Evolutionary conservation across 2,329 filamentous ascomycete species (phyloP).

Genomic region (Penicillium psychrosexuale): DNA sequence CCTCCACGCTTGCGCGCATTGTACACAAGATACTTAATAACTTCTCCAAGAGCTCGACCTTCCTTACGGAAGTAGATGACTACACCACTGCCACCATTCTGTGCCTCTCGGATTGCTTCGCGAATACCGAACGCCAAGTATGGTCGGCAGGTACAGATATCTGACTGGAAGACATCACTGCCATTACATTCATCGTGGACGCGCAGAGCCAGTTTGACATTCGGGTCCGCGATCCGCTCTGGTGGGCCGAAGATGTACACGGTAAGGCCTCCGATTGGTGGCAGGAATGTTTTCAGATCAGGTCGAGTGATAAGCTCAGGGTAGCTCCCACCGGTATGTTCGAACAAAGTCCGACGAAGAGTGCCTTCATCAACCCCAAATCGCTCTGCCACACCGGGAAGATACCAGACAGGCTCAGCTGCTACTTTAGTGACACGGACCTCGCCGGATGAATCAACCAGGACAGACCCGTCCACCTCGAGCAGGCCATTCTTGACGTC

Average conservation of each 20-base stretch:
- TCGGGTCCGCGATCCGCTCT: slow-evolving; percentile 86
- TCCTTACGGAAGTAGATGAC: slow-evolving; percentile 99
- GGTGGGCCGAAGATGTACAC: slow-evolving; percentile 97
- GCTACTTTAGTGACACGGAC: slow-evolving; percentile 94
- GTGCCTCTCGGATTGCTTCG: slow-evolving; percentile 94
- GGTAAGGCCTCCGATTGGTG: slow-evolving; percentile 90
- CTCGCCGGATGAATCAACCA: slow-evolving; percentile 80
- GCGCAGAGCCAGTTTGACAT: slow-evolving; percentile 73
- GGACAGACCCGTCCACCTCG: slow-evolving; percentile 79
- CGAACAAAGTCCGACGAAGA: slow-evolving; percentile 82
- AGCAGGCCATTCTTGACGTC: slow-evolving; percentile 78
- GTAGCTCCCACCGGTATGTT: slow-evolving; percentile 93
- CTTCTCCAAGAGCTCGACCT: slow-evolving; percentile 88
- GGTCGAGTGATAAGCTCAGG: slow-evolving; percentile 92
- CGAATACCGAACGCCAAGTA: slow-evolving; percentile 97
- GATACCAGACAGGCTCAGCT: slow-evolving; percentile 89
- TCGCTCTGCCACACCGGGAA: slow-evolving; percentile 82
- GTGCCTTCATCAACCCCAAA: slow-evolving; percentile 90
- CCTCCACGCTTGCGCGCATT: slow-evolving; percentile 48
- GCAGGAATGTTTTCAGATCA: slow-evolving; percentile 93
- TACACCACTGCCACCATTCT: slow-evolving; percentile 87
- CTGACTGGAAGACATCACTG: slow-evolving; percentile 94
- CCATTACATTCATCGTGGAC: slow-evolving; percentile 92
- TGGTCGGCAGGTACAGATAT: slow-evolving; percentile 90
- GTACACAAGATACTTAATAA: slow-evolving; percentile 79